These are phyloP conservation scores for Pseudoneurospora amorphoporcata DNA, from an alignment of 495 filamentous ascomycete genomes.

Conservation along the genomic window DNA sequence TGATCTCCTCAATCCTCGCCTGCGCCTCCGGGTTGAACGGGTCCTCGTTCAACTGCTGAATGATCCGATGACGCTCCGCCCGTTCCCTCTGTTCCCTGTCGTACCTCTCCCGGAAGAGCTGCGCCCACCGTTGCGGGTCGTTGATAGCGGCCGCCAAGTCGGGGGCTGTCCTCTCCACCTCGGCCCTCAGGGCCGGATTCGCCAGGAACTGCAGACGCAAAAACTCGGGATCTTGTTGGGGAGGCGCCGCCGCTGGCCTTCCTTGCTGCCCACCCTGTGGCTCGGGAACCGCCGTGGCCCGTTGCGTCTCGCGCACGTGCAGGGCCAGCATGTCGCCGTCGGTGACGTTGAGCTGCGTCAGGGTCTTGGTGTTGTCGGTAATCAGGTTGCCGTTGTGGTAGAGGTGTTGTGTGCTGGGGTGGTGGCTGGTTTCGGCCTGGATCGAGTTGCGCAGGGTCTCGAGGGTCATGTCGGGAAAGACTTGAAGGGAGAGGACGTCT, in stretches of 20 bases:
- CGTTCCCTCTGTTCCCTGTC: constrained; percentile 59
- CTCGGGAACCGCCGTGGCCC: constrained; percentile 26
- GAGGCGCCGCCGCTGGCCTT: constrained; percentile 14
- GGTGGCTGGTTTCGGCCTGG: constrained; percentile 43
- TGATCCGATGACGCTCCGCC: constrained; percentile 66
- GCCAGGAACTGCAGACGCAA: constrained; percentile 73
- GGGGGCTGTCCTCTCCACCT: constrained; percentile 59
- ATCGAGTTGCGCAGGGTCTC: constrained; percentile 80
- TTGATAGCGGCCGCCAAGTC: constrained; percentile 69
- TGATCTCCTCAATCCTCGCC: constrained; percentile 90
- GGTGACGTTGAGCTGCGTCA: constrained; percentile 69
- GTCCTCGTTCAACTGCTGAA: constrained; percentile 70
- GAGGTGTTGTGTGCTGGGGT: constrained; percentile 53
- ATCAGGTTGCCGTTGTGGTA: constrained; percentile 87
- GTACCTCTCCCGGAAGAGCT: constrained; percentile 54
- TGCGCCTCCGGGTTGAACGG: constrained; percentile 88
- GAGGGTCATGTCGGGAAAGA: constrained; percentile 74
- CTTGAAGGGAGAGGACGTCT: constrained; percentile 75
- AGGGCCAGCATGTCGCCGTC: constrained; percentile 91
- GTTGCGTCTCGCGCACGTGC: constrained; percentile 53
- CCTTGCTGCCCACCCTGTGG: constrained; percentile 1
- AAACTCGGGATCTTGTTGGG: constrained; percentile 61
- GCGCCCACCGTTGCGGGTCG: constrained; percentile 63
- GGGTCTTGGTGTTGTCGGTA: constrained; percentile 61
- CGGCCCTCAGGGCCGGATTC: constrained; percentile 57